These are phyloP conservation scores for Cryptococcus sp. DNA, from an alignment of 1,284 basidiomycete genomes.

Conservation along the genomic window DNA sequence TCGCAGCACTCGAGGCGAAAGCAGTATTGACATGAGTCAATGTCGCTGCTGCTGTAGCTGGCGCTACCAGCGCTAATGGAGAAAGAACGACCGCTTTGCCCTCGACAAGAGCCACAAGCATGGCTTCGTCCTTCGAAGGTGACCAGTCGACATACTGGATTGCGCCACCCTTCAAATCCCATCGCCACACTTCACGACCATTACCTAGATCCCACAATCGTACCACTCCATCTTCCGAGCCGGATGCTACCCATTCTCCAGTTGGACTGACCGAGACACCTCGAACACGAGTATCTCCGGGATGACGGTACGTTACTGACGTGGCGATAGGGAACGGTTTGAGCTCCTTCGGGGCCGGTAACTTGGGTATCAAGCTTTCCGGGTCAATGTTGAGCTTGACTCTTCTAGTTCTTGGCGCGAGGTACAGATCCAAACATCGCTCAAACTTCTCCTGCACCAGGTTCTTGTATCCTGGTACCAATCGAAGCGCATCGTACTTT, in stretches of 20 bases:
- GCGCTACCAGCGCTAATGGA: slow-evolving; percentile 67
- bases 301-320: slow-evolving; percentile 69
- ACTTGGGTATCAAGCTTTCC: slow-evolving; percentile 85
- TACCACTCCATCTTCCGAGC: slow-evolving; percentile 85
- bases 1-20: slow-evolving; percentile 49
- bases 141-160: slow-evolving; percentile 92
- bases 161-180: slow-evolving; percentile 74
- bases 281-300: slow-evolving; percentile 65
- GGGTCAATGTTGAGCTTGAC: slow-evolving; percentile 89
- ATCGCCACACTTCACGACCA: slow-evolving; percentile 84
- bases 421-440: slow-evolving; percentile 93
- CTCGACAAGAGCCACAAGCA: slow-evolving; percentile 42
- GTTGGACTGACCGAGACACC: slow-evolving; percentile 81
- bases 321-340: slow-evolving; percentile 91
- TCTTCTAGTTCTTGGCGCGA: slow-evolving; percentile 88
- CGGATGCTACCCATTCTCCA: slow-evolving; percentile 88
- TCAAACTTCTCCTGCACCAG: slow-evolving; percentile 95
- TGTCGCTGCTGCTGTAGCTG: slow-evolving; percentile 65
- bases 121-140: slow-evolving; percentile 72
- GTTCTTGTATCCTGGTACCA: slow-evolving; percentile 86
- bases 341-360: slow-evolving; percentile 90
- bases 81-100: slow-evolving; percentile 79
- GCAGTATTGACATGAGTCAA: slow-evolving; percentile 59
- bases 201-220: slow-evolving; percentile 93
- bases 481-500: slow-evolving; percentile 81